These are phyloP conservation scores for Aegle marmelos DNA, from an alignment of 345 rosid genomes.

Conservation along the genomic window DNA sequence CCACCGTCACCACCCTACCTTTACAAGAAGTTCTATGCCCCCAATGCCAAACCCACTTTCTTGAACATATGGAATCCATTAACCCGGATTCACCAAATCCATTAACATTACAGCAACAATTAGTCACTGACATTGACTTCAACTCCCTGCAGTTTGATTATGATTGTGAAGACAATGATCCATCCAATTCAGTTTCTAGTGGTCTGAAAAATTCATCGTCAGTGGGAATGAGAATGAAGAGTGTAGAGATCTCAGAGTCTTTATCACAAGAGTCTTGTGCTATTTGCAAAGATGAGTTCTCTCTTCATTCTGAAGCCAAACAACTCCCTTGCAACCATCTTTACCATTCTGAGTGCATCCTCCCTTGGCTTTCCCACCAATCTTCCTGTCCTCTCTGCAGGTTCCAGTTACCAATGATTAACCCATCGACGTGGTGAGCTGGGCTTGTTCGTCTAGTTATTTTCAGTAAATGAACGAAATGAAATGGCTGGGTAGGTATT, in stretches of 20 bases:
- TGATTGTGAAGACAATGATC: background rate
- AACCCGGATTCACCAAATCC: constrained; percentile 3
- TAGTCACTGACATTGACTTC: background rate
- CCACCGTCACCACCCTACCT: constrained; percentile 16
- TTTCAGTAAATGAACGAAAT: no score
- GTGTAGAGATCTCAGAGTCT: constrained; percentile 6
- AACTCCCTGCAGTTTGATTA: background rate
- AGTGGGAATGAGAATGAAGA: background rate
- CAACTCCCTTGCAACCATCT: constrained; percentile 51
- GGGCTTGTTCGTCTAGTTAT: no score
- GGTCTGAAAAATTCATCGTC: background rate
- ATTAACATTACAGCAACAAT: background rate
- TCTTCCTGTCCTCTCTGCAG: constrained; percentile 63
- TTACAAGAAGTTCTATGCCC: constrained; percentile 31
- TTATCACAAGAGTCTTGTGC: constrained; percentile 29
- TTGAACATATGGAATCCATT: constrained; percentile 36
- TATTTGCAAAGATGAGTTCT: constrained; percentile 52
- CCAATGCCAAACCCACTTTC: constrained; percentile 29
- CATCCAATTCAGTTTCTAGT: background rate
- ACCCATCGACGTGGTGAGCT: no score
- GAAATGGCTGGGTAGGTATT: no score
- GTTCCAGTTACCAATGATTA: constrained; percentile 30
- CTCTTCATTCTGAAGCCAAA: constrained; percentile 35
- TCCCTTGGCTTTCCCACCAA: constrained; percentile 53
- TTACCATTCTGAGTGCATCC: constrained; percentile 55